Evolutionary conservation across 495 filamentous ascomycete genomes (phyloP).

Genomic region (Filosporella fistucella): DNA sequence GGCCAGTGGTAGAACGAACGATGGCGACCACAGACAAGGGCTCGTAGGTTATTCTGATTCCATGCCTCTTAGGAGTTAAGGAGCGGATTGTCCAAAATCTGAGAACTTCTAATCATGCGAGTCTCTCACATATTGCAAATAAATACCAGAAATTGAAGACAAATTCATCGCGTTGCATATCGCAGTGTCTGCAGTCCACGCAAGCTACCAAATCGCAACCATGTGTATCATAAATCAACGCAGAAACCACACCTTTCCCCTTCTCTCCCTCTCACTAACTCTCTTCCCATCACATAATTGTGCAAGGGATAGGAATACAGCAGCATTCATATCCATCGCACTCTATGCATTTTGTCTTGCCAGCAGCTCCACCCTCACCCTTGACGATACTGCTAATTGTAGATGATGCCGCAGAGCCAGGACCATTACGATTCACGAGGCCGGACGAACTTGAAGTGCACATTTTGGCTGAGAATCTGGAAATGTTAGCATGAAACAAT

Average conservation of each 20-base stretch:
- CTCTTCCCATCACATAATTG: conserved; percentile 28
- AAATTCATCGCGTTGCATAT: too few relatives aligned
- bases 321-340: conserved; percentile 43
- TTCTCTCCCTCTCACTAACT: neutral
- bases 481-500: neutral
- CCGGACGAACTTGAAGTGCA: conserved; percentile 7
- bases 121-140: too few relatives aligned
- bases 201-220: neutral
- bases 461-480: conserved; percentile 15
- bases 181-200: too few relatives aligned
- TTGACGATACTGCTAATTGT: conserved; percentile 39
- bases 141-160: too few relatives aligned
- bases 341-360: conserved; percentile 39
- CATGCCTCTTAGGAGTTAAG: too few relatives aligned
- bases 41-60: too few relatives aligned
- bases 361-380: conserved; percentile 26
- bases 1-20: too few relatives aligned
- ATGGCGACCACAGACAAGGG: too few relatives aligned
- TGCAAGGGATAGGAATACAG: conserved; percentile 39
- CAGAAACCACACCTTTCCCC: neutral
- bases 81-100: too few relatives aligned
- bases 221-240: conserved; percentile 2
- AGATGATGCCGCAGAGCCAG: conserved; percentile 33
- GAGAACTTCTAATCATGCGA: too few relatives aligned
- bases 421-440: conserved; percentile 30